Conservation (phyloP, 768 basidiomycete genomes). For the Candolleomyces eurysporus region DNA sequence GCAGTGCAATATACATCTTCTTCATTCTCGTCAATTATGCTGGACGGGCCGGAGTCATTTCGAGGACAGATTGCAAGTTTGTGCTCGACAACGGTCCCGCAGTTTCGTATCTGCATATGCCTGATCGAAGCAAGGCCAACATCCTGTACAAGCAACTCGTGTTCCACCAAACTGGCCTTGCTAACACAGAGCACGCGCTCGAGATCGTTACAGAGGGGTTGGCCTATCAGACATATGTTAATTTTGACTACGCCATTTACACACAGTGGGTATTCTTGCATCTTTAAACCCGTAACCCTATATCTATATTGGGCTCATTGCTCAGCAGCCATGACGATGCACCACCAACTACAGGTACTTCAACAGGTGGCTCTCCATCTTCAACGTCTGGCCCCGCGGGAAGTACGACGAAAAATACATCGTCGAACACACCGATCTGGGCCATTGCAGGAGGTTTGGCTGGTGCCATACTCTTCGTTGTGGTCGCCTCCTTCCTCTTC, state of each 20-base stretch:
- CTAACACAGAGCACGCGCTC: constrained; percentile 1
- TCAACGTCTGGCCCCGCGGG: background rate
- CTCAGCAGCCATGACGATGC: background rate
- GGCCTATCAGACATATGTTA: constrained; percentile 2
- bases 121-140: constrained; percentile 5
- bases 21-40: constrained; percentile 34
- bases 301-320: background rate
- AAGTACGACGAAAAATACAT: background rate
- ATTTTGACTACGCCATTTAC: constrained; percentile 13
- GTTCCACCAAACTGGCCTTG: constrained; percentile 14
- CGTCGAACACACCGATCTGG: background rate
- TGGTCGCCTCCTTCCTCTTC: no score
- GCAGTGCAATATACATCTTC: constrained; percentile 36
- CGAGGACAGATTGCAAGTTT: constrained; percentile 21
- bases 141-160: constrained; percentile 17
- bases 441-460: constrained; percentile 5
- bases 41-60: constrained; percentile 13
- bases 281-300: background rate
- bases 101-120: constrained; percentile 17
- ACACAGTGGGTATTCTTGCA: background rate
- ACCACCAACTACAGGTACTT: background rate
- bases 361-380: background rate
- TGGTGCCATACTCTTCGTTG: constrained; percentile 1
- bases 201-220: constrained; percentile 1
- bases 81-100: constrained; percentile 15